Base-by-base conservation (phyloP, 345 rosid genomes). In the Dipteronia dyeriana region DNA sequence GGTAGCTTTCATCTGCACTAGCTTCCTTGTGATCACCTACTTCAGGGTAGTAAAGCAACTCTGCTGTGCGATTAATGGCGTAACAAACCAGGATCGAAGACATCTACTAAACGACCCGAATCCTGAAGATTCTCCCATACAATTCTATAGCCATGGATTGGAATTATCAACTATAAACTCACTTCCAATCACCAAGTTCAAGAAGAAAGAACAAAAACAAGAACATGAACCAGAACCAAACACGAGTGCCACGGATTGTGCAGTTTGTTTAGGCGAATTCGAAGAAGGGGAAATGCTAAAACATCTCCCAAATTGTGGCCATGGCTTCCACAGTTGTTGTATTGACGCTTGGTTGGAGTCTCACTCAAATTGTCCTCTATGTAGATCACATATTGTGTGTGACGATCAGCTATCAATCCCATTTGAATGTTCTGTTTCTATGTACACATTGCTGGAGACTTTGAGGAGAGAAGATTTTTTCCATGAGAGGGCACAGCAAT, bases 191-290 rank as follows among this genome's bases (percentile, higher is more conserved):
- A 14, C 73, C 12, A 79, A 45, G 73, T 85, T 76, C 81, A 73
- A 78, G 79, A 73, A 78, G 66, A 59, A 69, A 16, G 29, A 78
- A n/a, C 38, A 34, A 34, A 73, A 31, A 26, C 38, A 34, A 34
- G 75, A 31, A 26, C 77, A 69, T 16, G 75, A 34, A 26, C 76
- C 66, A 56, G 68, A 47, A 66, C 7, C 5, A 19, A 12, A 31
- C 25, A 25, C n/a, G 12, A 80, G 60, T 66, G 31, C 71, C 77
- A 65, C 65, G 0, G 88, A 83, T 7, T 87, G 91, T 11, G 80
- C 86, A 2, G 84, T 85, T 57, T 82, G 89, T 56, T 83, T 86
- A 77, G 84, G 82, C 2, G 89, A 87, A 51, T 86, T 83, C 10
- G 79, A 80, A 43, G 90, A 80, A 14, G 86, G 84, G 25, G 90